Conservation (phyloP, 139 green algal genomes). For the Eudorina sp. region DNA sequence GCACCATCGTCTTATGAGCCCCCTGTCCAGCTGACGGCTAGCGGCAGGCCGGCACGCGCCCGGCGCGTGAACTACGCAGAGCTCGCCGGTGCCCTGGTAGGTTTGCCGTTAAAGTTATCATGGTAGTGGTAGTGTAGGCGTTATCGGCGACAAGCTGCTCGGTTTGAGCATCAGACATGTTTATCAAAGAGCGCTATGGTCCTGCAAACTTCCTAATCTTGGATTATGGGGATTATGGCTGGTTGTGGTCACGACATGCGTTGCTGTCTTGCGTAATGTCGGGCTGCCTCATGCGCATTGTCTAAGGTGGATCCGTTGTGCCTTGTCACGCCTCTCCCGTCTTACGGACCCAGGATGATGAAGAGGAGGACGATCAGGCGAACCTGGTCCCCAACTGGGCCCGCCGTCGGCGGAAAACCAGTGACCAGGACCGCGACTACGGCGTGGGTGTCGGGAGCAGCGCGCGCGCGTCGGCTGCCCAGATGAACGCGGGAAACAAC, state of each 20-base stretch:
- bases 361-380: constrained; percentile 40
- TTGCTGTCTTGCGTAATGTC: too few relatives aligned
- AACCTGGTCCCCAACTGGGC: constrained; percentile 51
- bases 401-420: constrained; percentile 41
- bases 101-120: too few relatives aligned
- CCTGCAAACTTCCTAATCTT: too few relatives aligned
- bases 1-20: constrained; percentile 32
- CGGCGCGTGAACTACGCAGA: constrained; percentile 46
- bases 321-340: too few relatives aligned
- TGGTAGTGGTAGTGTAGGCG: too few relatives aligned
- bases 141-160: too few relatives aligned
- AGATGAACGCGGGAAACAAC: background rate
- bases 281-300: too few relatives aligned
- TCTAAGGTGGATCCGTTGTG: too few relatives aligned
- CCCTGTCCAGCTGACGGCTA: constrained; percentile 16
- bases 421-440: constrained; percentile 46
- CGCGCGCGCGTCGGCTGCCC: background rate
- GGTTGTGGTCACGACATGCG: too few relatives aligned
- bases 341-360: constrained; percentile 33
- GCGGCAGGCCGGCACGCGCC: constrained; percentile 14
- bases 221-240: too few relatives aligned
- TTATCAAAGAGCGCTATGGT: too few relatives aligned
- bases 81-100: constrained; percentile 26
- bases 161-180: too few relatives aligned
- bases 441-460: background rate